Evolutionary conservation across 768 basidiomycete genomes (phyloP).

Genomic region (Boletus fagicola): DNA sequence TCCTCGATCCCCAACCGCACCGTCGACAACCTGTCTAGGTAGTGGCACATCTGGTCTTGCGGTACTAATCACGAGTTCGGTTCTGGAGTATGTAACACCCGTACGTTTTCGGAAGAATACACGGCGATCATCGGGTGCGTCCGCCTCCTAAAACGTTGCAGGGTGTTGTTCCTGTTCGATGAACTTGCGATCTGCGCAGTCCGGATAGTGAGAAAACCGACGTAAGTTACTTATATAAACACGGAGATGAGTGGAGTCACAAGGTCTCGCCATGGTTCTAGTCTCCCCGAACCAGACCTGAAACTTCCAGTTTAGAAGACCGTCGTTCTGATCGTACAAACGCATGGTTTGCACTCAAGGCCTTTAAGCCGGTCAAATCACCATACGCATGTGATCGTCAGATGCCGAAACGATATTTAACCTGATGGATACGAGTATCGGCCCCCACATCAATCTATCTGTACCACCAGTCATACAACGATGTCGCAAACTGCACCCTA

Average conservation of each 20-base stretch:
- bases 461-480: background rate
- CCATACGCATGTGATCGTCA: background rate
- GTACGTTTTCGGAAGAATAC: background rate
- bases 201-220: too few species aligned
- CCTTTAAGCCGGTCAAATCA: background rate
- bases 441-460: background rate
- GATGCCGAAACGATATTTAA: background rate
- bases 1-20: background rate
- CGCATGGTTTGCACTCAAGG: too few species aligned
- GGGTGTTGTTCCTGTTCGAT: background rate
- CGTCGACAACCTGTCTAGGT: background rate
- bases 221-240: background rate
- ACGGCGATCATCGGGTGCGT: background rate
- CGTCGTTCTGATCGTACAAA: too few species aligned
- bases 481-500: slow-evolving; percentile 44
- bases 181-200: background rate
- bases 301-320: too few species aligned
- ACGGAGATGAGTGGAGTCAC: background rate
- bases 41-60: background rate
- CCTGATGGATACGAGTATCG: background rate
- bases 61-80: background rate
- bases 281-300: too few species aligned
- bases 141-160: background rate
- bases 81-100: background rate
- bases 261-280: too few species aligned